Conservation (phyloP, 129 eudicot species). For the Mikania micrantha region DNA sequence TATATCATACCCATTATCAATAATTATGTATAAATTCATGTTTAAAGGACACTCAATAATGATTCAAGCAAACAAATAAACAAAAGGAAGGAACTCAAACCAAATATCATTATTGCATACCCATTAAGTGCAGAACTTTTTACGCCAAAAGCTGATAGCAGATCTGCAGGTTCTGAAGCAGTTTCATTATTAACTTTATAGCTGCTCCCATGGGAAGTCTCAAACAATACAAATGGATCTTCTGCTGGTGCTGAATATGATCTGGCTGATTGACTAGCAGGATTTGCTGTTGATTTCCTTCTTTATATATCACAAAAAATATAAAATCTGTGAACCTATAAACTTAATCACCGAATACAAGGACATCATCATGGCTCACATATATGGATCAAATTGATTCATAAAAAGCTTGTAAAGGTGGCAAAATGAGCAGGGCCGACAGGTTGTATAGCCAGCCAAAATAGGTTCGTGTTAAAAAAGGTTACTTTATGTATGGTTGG, state of each 20-base stretch:
- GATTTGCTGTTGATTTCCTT: slow-evolving; percentile 18
- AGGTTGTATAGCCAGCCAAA: not conserved
- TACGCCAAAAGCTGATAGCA: slow-evolving; percentile 68
- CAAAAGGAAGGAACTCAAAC: not conserved
- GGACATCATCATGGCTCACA: not conserved
- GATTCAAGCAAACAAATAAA: not conserved
- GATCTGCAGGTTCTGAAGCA: slow-evolving; percentile 42
- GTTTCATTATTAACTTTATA: no score
- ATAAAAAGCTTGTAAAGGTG: not conserved
- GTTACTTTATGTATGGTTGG: no score
- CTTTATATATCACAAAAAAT: slow-evolving; percentile 18
- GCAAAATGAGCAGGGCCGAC: not conserved
- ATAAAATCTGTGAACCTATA: no score
- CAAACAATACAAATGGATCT: no score
- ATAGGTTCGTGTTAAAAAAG: not conserved
- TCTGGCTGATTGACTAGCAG: slow-evolving; percentile 22
- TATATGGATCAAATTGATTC: not conserved
- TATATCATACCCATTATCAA: not conserved
- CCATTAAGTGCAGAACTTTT: slow-evolving; percentile 27
- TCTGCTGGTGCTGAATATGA: not conserved
- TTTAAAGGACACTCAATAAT: not conserved
- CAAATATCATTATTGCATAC: slow-evolving; percentile 30
- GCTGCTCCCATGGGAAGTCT: no score
- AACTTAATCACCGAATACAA: not conserved
- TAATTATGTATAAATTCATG: slow-evolving; percentile 4